Percentiles rank a stretch among this genome's conserved stretches.
phyloP scores from a whole-genome alignment of 139 green algal genomes.

The Tetradesmus obliquus region DNA sequence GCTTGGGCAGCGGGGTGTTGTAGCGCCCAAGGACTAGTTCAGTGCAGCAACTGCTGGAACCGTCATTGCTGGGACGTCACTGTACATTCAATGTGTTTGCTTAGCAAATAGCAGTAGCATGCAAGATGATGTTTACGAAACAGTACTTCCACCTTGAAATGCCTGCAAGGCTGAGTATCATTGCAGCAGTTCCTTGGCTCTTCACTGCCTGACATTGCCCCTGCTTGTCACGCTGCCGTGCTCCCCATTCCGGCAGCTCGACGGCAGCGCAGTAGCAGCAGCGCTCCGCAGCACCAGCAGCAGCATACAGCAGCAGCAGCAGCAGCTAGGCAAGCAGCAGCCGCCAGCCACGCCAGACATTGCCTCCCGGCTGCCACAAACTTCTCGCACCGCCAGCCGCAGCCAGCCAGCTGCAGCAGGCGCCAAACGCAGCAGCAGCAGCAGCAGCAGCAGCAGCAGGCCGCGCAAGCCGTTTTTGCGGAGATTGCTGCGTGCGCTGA shows the following conservation, averaged over 20 bases:
- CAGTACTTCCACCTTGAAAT: no score
- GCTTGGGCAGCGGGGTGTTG: no score
- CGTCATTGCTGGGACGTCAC: no score
- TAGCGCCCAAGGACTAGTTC: no score
- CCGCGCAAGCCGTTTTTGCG: neutral
- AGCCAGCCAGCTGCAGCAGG: neutral
- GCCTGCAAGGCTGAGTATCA: no score
- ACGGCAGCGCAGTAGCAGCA: conserved; percentile 2
- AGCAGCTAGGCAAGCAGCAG: conserved; percentile 3
- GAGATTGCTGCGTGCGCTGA: conserved; percentile 1
- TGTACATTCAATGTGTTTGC: no score
- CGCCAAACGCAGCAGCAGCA: neutral
- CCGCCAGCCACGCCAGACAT: neutral
- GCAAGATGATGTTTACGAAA: no score
- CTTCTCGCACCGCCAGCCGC: neutral
- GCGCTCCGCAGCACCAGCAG: neutral
- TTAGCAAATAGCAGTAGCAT: no score
- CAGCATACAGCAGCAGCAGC: neutral
- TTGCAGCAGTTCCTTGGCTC: no score
- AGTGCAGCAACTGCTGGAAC: no score
- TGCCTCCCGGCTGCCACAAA: neutral
- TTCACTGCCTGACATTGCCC: no score
- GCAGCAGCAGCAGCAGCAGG: neutral
- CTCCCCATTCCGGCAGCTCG: neutral
- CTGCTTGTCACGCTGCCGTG: neutral